Base-by-base conservation (phyloP, 805 yeast species). In the Maudiozyma bulderi region DNA sequence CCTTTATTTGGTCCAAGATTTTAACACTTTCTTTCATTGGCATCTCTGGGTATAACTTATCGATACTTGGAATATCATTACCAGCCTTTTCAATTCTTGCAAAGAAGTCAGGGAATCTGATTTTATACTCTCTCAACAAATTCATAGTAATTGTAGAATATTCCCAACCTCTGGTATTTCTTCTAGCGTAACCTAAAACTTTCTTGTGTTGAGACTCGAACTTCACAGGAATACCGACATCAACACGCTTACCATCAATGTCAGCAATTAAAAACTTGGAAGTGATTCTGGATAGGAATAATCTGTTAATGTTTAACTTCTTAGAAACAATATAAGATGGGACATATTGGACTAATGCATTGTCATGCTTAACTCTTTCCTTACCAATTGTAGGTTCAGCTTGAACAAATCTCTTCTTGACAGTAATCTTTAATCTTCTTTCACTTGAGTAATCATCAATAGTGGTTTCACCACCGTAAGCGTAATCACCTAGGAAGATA, bases 181-280 rank as follows among this genome's bases (percentile, higher is more conserved):
- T 80, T 51, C 81, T 76, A 1, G 96, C 81, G 69, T 81, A 91
- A 5, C 98, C 99, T 53, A 90, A 73, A 3, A 87, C 98, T 66
- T 91, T 91, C 58, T 78, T 76, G 56, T 88, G 79, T 51, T 79
- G 78, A 26, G 78, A 78, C 55, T 90, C 96, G 66, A 82, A 85
- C 67, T 90, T 90, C 64, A 93, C 73, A 50, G 84, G 86, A 54
- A 93, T 71, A 20, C 98, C 98, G 58, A 93, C 72, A 60, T 90
- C 84, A 8, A 74, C 59, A 54, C 76, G 75, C 54, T 71, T 77
- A 26, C 76, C 76, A 34, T 70, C 69, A 20, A 73, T 73, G 51
- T 76, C 80, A 32, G 72, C 75, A 51, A 90, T 72, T 70, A 83
- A 67, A 57, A 72, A 85, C 7, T 80, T 77, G 8, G 96, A 82